Evolutionary conservation across 2,329 filamentous ascomycete species (phyloP).

Genomic region (Aaosphaeria pasadenensis): DNA sequence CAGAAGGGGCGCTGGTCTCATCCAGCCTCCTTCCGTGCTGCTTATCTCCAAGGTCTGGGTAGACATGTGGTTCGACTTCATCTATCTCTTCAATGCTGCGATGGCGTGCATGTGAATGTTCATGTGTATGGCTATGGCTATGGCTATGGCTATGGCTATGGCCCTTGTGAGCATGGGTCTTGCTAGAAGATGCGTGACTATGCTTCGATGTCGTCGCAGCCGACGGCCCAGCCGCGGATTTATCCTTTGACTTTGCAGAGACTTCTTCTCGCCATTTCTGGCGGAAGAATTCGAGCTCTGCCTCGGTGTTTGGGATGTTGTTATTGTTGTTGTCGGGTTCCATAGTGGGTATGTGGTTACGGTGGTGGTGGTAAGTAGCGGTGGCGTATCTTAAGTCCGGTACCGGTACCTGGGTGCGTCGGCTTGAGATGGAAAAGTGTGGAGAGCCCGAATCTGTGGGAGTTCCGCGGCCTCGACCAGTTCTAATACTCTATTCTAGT

Average conservation of each 20-base stretch:
- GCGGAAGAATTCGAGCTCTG: slow-evolving; percentile 83
- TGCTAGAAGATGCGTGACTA: slow-evolving; percentile 20
- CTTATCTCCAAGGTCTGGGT: slow-evolving; percentile 47
- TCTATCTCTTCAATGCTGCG: slow-evolving; percentile 36
- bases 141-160: slow-evolving; percentile 19
- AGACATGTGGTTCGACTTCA: slow-evolving; percentile 39
- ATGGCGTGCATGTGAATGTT: slow-evolving; percentile 23
- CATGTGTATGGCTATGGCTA: slow-evolving; percentile 19
- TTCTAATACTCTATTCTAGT: too few relatives aligned
- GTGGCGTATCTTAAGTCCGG: slow-evolving; percentile 23
- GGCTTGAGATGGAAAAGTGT: slow-evolving; percentile 5
- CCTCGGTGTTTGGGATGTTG: slow-evolving; percentile 36
- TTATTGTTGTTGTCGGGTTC: slow-evolving; percentile 1
- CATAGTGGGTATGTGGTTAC: slow-evolving; percentile 6
- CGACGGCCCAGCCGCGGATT: slow-evolving; percentile 14
- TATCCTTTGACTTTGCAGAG: slow-evolving; percentile 45
- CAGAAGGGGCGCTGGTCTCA: slow-evolving; percentile 39
- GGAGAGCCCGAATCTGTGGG: not conserved
- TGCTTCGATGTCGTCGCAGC: slow-evolving; percentile 11
- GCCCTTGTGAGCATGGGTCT: slow-evolving; percentile 17
- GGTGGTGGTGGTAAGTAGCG: slow-evolving; percentile 14
- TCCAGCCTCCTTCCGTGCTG: slow-evolving; percentile 43
- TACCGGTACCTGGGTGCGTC: slow-evolving; percentile 13
- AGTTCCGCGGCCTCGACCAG: too few relatives aligned
- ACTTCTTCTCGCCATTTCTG: slow-evolving; percentile 85